Evolutionary conservation across 2,329 filamentous ascomycete species (phyloP).

Genomic region (Colletotrichum spinosum): DNA sequence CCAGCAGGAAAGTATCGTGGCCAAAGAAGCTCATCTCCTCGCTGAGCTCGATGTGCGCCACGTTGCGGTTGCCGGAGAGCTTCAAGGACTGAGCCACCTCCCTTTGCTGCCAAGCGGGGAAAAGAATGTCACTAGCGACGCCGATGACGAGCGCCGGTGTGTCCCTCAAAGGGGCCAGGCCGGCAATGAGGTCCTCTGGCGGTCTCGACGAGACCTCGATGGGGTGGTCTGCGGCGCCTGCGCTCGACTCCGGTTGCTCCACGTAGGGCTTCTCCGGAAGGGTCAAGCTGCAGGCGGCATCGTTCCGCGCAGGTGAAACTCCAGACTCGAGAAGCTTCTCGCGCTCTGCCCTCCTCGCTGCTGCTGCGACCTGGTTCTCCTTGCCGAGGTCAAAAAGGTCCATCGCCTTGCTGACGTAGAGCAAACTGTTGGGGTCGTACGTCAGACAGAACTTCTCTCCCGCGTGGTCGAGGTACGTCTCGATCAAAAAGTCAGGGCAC

Average conservation of each 20-base stretch:
- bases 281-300: slow-evolving; percentile 79
- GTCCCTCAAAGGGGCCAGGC: slow-evolving; percentile 77
- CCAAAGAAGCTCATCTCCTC: slow-evolving; percentile 96
- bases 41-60: slow-evolving; percentile 90
- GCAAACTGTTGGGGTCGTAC: slow-evolving; percentile 93
- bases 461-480: slow-evolving; percentile 97
- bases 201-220: slow-evolving; percentile 61
- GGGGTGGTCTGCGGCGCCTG: slow-evolving; percentile 47
- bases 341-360: slow-evolving; percentile 71
- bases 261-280: slow-evolving; percentile 87
- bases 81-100: slow-evolving; percentile 90
- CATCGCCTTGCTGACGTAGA: slow-evolving; percentile 99
- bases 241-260: slow-evolving; percentile 73
- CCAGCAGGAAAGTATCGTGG: slow-evolving; percentile 94
- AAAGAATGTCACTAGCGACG: slow-evolving; percentile 94
- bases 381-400: slow-evolving; percentile 93
- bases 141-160: slow-evolving; percentile 91
- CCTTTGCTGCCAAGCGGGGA: slow-evolving; percentile 97
- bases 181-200: slow-evolving; percentile 82
- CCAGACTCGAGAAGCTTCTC: slow-evolving; percentile 66
- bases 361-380: slow-evolving; percentile 74
- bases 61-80: slow-evolving; percentile 80
- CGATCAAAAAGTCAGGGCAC: slow-evolving; percentile 97
- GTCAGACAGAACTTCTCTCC: slow-evolving; percentile 98
- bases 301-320: slow-evolving; percentile 46